A percentile compares a stretch with the other conserved stretches of the same genome.
Conservation (phyloP, 306 rosid genomes). For the Pyrus bretschneideri region DNA sequence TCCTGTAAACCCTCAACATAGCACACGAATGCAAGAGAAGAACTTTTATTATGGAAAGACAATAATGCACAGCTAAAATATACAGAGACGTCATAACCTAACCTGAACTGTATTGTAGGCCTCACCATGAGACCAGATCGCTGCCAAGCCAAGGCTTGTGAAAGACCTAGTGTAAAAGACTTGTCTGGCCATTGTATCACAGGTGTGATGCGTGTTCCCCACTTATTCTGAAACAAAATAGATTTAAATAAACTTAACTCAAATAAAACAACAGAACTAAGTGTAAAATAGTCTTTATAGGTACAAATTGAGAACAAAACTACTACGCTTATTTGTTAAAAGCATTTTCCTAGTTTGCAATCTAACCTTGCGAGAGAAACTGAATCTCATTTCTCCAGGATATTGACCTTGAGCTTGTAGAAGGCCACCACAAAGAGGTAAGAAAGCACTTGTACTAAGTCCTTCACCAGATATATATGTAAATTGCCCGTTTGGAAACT, state of each 20-base stretch:
- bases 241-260: slow-evolving; percentile 14
- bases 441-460: slow-evolving; percentile 76
- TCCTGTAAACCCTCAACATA: background rate
- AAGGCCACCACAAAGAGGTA: slow-evolving; percentile 88
- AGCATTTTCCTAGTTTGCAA: slow-evolving; percentile 5
- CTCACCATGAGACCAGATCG: slow-evolving; percentile 90
- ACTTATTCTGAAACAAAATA: slow-evolving; percentile 54
- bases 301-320: background rate
- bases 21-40: background rate
- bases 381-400: slow-evolving; percentile 99
- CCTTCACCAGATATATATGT: slow-evolving; percentile 97
- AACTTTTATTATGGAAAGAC: background rate
- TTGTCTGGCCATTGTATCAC: slow-evolving; percentile 93
- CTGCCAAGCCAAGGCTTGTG: slow-evolving; percentile 96
- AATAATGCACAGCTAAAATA: background rate
- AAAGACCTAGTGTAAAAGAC: slow-evolving; percentile 74
- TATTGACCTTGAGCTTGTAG: slow-evolving; percentile 98
- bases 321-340: background rate
- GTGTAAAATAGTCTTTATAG: background rate
- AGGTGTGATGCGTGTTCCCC: slow-evolving; percentile 92
- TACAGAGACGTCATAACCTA: slow-evolving; percentile 6
- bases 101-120: slow-evolving; percentile 94
- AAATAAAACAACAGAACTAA: background rate
- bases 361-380: slow-evolving; percentile 91
- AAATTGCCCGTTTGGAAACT: slow-evolving; percentile 93